Base-by-base conservation (phyloP, 805 yeast species). In the Zygosaccharomyces bisporus region DNA sequence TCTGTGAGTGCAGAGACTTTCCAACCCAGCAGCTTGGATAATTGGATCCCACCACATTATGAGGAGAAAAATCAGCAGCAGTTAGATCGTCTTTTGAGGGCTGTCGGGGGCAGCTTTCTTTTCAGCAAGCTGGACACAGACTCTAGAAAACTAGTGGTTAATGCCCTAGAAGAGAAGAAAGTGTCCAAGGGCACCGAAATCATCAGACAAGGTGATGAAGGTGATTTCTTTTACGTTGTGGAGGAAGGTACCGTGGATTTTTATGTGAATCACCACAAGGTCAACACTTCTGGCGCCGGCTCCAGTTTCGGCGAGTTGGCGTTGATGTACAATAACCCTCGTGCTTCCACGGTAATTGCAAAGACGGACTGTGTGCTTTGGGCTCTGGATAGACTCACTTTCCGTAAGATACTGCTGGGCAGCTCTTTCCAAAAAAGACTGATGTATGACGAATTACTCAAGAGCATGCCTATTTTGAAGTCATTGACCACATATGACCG, bases 271-370 rank as follows among this genome's bases (percentile, higher is more conserved):
- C 68, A 63, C 17, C 63, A 75, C 34, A 76, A 80, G 57, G 91
- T 89, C 30, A 82, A 78, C 60, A 72, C 84, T 1, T 76, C 86
- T n/a, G 83, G 86, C 7, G 80, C 87, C 31, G 97, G 98, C 5
- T 79, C 95, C 4, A 82, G 91, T 35, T 93, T 93, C 67, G 99
- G 99, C 61, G 99, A 93, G 67, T 76, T 93, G 59, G 99, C 99
- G 3, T 75, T 93, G 57, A 89, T 93, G 96, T 91, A 93, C 71
- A 91, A 93, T 66, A 81, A 96, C 14, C 97, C 97, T 50, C 81
- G 99, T 68, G 98, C 98, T 6, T 98, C 98, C 7, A 88, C 98
- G 1, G 97, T 86, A 1, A 57, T 75, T 20, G 90, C 96, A 7
- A 65, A 72, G 18, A 74, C 85, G 6, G 87, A 84, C 49, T 75